phyloP scores from a whole-genome alignment of 1,284 basidiomycete species.

The Thelephora terrestris region DNA sequence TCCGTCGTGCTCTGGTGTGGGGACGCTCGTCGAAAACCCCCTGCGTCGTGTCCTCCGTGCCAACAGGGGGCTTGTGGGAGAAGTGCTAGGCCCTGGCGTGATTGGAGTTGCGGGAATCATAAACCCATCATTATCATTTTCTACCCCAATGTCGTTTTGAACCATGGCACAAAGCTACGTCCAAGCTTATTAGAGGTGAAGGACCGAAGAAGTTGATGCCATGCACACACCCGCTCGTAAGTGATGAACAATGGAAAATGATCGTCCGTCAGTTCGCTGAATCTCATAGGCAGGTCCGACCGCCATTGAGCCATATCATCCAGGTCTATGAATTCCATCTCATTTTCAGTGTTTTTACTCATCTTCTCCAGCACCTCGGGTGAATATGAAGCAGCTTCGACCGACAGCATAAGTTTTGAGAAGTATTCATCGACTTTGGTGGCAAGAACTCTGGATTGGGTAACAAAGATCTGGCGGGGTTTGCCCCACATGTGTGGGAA shows the following conservation, averaged over 20 bases:
- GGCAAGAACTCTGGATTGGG: constrained; percentile 55
- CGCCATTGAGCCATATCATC: constrained; percentile 40
- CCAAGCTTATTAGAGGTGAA: too few relatives aligned
- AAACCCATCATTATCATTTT: too few relatives aligned
- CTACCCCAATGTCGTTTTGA: constrained; percentile 27
- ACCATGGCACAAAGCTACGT: constrained; percentile 33
- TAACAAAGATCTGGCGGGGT: constrained; percentile 63
- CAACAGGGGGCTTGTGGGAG: too few relatives aligned
- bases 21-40: too few relatives aligned
- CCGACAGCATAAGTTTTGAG: too few relatives aligned
- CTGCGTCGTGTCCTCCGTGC: too few relatives aligned
- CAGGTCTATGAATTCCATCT: constrained; percentile 32
- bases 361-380: too few relatives aligned
- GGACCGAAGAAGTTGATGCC: too few relatives aligned
- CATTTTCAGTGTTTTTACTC: too few relatives aligned
- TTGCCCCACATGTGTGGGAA: constrained; percentile 16
- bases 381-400: too few relatives aligned
- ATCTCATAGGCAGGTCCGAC: constrained; percentile 40
- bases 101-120: too few relatives aligned
- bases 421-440: constrained; percentile 61
- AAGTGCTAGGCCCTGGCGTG: neutral
- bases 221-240: constrained; percentile 40
- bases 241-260: constrained; percentile 69
- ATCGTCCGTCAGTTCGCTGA: constrained; percentile 43
- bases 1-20: too few relatives aligned